Conservation (phyloP, 2,329 filamentous ascomycete species). For the Fusarium setosum region DNA sequence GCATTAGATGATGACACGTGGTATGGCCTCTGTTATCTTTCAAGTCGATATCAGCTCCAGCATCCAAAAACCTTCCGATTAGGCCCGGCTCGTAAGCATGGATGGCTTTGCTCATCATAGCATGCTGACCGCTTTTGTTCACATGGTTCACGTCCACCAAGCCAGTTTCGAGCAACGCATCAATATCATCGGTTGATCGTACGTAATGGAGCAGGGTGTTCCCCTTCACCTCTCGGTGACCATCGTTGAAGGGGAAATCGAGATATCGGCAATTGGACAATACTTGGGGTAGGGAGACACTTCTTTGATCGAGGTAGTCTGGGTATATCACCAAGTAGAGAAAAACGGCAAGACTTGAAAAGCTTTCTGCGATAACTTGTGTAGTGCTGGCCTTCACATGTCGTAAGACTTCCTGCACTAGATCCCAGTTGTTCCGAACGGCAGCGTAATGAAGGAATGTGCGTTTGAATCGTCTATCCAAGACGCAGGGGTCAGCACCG, state of each 20-base stretch:
- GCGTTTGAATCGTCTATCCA: rapidly evolving
- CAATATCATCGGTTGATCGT: neutral
- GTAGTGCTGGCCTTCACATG: neutral
- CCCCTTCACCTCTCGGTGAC: neutral
- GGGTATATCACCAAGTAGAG: no score
- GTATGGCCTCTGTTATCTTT: neutral
- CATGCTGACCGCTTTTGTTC: neutral
- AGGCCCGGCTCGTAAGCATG: neutral
- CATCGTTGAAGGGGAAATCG: neutral
- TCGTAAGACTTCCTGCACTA: neutral
- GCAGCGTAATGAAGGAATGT: neutral
- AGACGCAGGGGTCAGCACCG: neutral
- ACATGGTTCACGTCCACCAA: neutral
- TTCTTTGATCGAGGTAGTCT: no score
- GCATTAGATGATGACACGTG: neutral
- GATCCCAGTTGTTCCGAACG: neutral
- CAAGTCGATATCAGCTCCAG: neutral
- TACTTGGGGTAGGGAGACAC: neutral
- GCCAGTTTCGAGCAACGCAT: neutral
- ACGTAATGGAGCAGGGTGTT: neutral
- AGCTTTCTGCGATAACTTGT: neutral
- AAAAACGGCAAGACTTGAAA: neutral
- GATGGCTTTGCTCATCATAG: neutral
- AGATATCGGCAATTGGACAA: neutral
- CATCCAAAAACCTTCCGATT: neutral